phyloP scores from a whole-genome alignment of 1,284 basidiomycete genomes.

The Cryptococcus amylolentus region DNA sequence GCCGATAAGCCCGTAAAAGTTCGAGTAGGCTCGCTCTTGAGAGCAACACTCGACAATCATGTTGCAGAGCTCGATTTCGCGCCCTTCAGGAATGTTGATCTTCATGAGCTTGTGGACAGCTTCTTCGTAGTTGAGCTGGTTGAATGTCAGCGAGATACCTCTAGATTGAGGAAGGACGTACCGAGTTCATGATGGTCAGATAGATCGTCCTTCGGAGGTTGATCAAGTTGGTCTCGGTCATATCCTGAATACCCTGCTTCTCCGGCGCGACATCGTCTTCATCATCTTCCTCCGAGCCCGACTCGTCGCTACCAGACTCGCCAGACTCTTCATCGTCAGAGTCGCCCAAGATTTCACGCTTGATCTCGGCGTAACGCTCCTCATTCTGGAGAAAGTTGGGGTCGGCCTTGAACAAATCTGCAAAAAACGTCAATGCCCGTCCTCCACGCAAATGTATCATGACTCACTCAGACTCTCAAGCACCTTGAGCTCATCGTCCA shows the following conservation, averaged over 20 bases:
- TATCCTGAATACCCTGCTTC: conserved; percentile 87
- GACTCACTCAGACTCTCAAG: conserved; percentile 89
- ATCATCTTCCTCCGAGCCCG: conserved; percentile 65
- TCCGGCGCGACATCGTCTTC: conserved; percentile 62
- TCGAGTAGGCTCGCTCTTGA: conserved; percentile 94
- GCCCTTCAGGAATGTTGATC: conserved; percentile 82
- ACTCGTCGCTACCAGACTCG: conserved; percentile 67
- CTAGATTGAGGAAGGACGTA: conserved; percentile 21
- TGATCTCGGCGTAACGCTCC: conserved; percentile 88
- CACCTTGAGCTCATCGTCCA: conserved; percentile 90
- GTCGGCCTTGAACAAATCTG: conserved; percentile 95
- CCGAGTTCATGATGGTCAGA: conserved; percentile 95
- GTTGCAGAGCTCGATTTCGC: conserved; percentile 95
- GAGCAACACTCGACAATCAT: conserved; percentile 99
- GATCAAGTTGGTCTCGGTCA: conserved; percentile 91
- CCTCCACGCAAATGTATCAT: neutral
- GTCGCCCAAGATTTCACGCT: conserved; percentile 83
- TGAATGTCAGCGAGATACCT: neutral
- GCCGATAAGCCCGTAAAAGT: conserved; percentile 91
- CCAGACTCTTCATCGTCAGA: conserved; percentile 52
- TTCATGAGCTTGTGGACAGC: conserved; percentile 97
- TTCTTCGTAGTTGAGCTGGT: conserved; percentile 86
- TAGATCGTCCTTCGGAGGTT: conserved; percentile 94
- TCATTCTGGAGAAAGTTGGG: conserved; percentile 86
- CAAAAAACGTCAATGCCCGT: neutral